Base-by-base conservation (phyloP, 139 green algal genomes). In the Chlorella sp. region DNA sequence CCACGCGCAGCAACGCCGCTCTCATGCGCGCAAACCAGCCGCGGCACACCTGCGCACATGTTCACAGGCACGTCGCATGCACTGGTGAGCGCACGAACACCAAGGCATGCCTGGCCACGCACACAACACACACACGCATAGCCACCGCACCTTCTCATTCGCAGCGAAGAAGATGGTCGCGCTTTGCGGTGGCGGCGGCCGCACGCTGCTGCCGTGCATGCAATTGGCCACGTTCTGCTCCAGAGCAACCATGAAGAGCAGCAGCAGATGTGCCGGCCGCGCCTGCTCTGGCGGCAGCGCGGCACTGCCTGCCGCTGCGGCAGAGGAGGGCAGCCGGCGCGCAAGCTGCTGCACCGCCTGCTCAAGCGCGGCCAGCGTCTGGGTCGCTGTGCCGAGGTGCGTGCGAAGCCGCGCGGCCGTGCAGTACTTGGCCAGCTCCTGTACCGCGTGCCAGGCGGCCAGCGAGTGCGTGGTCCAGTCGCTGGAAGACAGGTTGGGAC, bases 301-400 rank as follows among this genome's bases (percentile, higher is more conserved):
- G 27, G 36, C 19, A 7, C n/a, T 8, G 29, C 19, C 60, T 48
- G 27, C 64, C 21, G 42, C 61, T 71, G 27, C n/a, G 7, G 38
- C 56, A 14, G 25, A 19, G 8, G 2, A 11, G 14, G 19, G 69
- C 31, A 67, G 53, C 25, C 17, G 58, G 23, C 31, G 56, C 12
- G 40, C 53, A 5, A 68, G 59, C 31, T 72, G 63, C 43, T 88
- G 83, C 46, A 94, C 58, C 50, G 86, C 61, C 17, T 70, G 45
- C 56, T 97, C 91, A 36, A 97, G 41, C 9, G 82, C 82, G 25
- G 74, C 82, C 42, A 97, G 87, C 21, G 81, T 95, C 55, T 96
- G 86, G 11, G 82, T 82, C 0, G 93, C 82, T 1, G 86, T 87
- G 25, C 92, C 92, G 15, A 90, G 27, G 48, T 95, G 90, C 0